Percentiles rank a stretch among this genome's conserved stretches.
Evolutionary conservation across 2,329 filamentous ascomycete species (phyloP).

Genomic region (Colletotrichum euphorbiae): DNA sequence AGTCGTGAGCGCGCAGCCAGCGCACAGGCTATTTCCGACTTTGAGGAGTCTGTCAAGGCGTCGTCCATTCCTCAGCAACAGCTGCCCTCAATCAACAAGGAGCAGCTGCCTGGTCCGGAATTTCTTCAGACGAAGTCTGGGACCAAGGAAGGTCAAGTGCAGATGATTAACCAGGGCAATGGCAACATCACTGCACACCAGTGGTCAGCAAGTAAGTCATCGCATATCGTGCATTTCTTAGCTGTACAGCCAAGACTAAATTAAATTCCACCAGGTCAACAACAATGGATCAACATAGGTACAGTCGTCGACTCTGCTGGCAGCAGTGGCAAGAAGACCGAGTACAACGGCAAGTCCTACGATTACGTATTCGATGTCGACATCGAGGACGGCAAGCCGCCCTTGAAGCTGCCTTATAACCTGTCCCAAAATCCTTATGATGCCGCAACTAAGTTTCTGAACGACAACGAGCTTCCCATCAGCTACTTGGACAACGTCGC

Average conservation of each 20-base stretch:
- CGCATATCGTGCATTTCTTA: too few relatives aligned
- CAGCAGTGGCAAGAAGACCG: slow-evolving; percentile 81
- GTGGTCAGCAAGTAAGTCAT: slow-evolving; percentile 74
- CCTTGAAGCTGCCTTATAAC: slow-evolving; percentile 94
- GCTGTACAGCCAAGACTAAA: slow-evolving; percentile 24
- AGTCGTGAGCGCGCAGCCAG: slow-evolving; percentile 76
- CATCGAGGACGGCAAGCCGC: slow-evolving; percentile 92
- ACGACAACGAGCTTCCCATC: slow-evolving; percentile 87
- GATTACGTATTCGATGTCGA: slow-evolving; percentile 98
- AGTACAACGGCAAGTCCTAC: slow-evolving; percentile 87
- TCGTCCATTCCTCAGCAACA: slow-evolving; percentile 92
- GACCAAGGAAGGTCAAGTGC: slow-evolving; percentile 95
- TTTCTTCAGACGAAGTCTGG: slow-evolving; percentile 85
- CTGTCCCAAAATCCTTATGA: slow-evolving; percentile 93
- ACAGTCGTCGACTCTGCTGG: slow-evolving; percentile 91
- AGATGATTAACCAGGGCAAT: slow-evolving; percentile 87
- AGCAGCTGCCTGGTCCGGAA: slow-evolving; percentile 88
- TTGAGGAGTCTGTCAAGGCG: slow-evolving; percentile 83
- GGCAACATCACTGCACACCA: slow-evolving; percentile 87
- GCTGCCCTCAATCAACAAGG: slow-evolving; percentile 86
- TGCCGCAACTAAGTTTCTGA: slow-evolving; percentile 89
- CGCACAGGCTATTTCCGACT: slow-evolving; percentile 74
- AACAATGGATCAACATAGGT: slow-evolving; percentile 89
- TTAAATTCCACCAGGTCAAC: slow-evolving; percentile 59
- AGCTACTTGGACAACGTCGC: slow-evolving; percentile 92